Evolutionary conservation across 2,329 filamentous ascomycete genomes (phyloP).

Genomic region (Claviceps maximensis): DNA sequence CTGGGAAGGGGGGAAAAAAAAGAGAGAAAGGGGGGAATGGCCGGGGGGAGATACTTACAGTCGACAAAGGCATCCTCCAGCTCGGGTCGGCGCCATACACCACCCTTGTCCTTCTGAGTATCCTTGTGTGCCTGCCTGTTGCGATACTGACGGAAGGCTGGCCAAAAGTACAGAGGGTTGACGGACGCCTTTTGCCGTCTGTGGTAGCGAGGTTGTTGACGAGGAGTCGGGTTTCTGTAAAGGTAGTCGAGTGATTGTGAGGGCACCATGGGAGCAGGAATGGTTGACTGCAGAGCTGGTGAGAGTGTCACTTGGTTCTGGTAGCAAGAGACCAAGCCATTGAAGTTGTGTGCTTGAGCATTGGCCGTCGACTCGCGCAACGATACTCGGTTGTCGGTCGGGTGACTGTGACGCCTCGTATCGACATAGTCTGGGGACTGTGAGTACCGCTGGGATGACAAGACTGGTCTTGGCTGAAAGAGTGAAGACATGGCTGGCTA

Average conservation of each 20-base stretch:
- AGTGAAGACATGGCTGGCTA: conserved; percentile 22
- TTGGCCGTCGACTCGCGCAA: conserved; percentile 41
- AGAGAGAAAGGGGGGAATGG: neutral
- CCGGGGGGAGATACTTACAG: conserved; percentile 34
- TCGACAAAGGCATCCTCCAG: conserved; percentile 56
- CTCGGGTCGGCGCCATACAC: conserved; percentile 37
- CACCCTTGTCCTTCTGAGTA: conserved; percentile 44
- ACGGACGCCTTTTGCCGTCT: conserved; percentile 24
- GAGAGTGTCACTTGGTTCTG: conserved; percentile 28
- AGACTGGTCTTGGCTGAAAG: conserved; percentile 31
- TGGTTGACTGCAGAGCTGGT: conserved; percentile 31
- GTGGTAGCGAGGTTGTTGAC: conserved; percentile 23
- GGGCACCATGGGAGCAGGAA: conserved; percentile 38
- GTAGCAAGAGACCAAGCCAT: conserved; percentile 30
- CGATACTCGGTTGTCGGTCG: conserved; percentile 28
- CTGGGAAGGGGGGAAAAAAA: neutral
- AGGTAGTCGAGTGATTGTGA: conserved; percentile 33
- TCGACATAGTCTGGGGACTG: conserved; percentile 34
- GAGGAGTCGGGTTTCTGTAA: conserved; percentile 24
- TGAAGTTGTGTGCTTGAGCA: conserved; percentile 30
- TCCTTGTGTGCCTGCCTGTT: conserved; percentile 52
- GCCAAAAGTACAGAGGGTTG: conserved; percentile 50
- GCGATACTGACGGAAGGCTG: conserved; percentile 52
- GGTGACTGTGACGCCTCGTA: conserved; percentile 24
- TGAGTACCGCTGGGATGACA: conserved; percentile 39